Percentiles rank a stretch among this genome's conserved stretches.
Evolutionary conservation across 257 asterid species (phyloP).

Genomic region (Penstemon newberryi): DNA sequence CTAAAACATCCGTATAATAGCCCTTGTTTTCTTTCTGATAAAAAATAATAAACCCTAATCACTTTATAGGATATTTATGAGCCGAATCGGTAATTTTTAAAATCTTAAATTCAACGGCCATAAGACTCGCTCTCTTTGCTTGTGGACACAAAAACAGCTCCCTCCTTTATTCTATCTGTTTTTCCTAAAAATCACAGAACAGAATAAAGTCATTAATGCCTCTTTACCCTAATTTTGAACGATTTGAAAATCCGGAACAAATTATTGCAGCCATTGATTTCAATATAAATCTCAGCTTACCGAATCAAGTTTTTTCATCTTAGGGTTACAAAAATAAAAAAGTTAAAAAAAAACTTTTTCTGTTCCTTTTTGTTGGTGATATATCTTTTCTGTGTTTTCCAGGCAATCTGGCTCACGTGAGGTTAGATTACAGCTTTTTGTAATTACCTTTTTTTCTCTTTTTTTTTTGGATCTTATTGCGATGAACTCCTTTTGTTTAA

Average conservation of each 20-base stretch:
- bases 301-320: no score
- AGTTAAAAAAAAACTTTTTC: neutral
- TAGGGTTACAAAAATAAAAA: no score
- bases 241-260: conserved; percentile 2
- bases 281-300: conserved; percentile 30
- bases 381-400: conserved; percentile 22
- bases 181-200: neutral
- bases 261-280: conserved; percentile 13
- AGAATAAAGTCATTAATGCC: neutral
- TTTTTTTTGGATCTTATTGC: conserved; percentile 12
- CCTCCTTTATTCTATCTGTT: no score
- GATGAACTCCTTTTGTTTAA: neutral
- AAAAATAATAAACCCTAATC: no score
- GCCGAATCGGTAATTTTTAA: no score
- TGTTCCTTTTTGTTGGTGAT: neutral
- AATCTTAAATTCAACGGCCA: no score
- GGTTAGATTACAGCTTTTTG: conserved; percentile 34
- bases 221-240: no score
- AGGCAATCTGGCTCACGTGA: conserved; percentile 69
- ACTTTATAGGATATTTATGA: no score
- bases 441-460: neutral
- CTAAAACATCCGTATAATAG: no score
- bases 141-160: no score
- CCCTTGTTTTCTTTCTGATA: no score
- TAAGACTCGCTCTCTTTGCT: no score